Conservation (phyloP, 805 yeast genomes). For the Candida peoriensis region DNA sequence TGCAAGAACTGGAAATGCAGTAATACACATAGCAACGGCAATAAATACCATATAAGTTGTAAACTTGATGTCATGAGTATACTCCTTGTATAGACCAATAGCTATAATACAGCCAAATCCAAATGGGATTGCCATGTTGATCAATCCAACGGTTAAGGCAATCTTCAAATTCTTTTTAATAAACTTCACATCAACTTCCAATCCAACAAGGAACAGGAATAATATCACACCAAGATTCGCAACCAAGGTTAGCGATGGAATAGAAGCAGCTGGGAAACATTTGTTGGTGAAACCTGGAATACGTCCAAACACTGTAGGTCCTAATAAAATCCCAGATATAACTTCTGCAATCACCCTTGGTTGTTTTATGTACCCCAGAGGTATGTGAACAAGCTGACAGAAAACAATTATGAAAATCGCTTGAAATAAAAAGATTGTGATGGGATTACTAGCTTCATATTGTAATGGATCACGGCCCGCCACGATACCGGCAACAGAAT, state of each 20-base stretch:
- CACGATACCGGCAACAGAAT: constrained; percentile 58
- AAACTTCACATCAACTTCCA: constrained; percentile 70
- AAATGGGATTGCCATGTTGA: constrained; percentile 74
- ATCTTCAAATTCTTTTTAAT: constrained; percentile 54
- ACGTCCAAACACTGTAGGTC: constrained; percentile 71
- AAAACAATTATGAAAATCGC: constrained; percentile 53
- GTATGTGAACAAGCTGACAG: constrained; percentile 57
- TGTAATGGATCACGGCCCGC: constrained; percentile 69
- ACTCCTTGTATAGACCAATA: constrained; percentile 58
- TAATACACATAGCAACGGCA: constrained; percentile 78
- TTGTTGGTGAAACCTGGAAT: constrained; percentile 61
- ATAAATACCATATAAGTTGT: constrained; percentile 76
- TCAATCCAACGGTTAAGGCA: constrained; percentile 64
- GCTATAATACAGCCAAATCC: constrained; percentile 74
- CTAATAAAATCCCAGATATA: constrained; percentile 66
- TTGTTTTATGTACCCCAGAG: constrained; percentile 58
- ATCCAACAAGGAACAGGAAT: constrained; percentile 70
- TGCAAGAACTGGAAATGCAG: constrained; percentile 82
- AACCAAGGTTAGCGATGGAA: constrained; percentile 57
- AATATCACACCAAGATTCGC: constrained; percentile 74
- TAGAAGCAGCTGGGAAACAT: constrained; percentile 61
- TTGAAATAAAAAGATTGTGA: constrained; percentile 68
- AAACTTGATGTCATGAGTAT: constrained; percentile 45
- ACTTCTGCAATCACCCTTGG: constrained; percentile 84
- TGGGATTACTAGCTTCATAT: constrained; percentile 53